Evolutionary conservation across 106 monocot species (phyloP).

Genomic region (Dioscorea alata): DNA sequence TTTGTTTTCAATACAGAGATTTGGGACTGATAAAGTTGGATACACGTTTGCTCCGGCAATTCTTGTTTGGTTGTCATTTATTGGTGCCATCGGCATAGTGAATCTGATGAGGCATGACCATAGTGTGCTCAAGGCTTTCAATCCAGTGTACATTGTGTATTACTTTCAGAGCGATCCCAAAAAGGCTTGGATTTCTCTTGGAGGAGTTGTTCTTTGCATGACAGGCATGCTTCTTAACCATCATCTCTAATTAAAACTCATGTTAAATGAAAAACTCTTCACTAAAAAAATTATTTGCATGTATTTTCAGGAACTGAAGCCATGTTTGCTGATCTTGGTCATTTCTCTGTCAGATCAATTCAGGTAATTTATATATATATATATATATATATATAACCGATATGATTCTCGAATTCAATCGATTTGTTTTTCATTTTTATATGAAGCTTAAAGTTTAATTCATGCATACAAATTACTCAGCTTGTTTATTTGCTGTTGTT

Average conservation of each 20-base stretch:
- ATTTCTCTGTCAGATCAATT: slow-evolving; percentile 72
- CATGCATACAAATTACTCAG: too few species aligned
- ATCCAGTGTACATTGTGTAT: slow-evolving; percentile 43
- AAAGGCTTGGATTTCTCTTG: slow-evolving; percentile 69
- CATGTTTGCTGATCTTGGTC: slow-evolving; percentile 81
- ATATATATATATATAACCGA: too few species aligned
- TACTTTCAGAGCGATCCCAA: slow-evolving; percentile 61
- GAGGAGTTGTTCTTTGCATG: slow-evolving; percentile 79
- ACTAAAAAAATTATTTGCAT: background rate
- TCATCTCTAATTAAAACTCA: background rate
- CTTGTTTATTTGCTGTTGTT: background rate
- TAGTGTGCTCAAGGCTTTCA: slow-evolving; percentile 54
- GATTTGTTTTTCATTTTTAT: too few species aligned
- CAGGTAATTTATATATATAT: slow-evolving; percentile 25
- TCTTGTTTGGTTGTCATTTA: slow-evolving; percentile 50
- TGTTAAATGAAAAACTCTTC: background rate
- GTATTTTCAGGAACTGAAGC: slow-evolving; percentile 56
- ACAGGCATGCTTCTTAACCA: slow-evolving; percentile 33
- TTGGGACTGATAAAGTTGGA: slow-evolving; percentile 71
- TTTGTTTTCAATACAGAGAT: slow-evolving; percentile 54
- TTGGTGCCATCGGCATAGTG: slow-evolving; percentile 43
- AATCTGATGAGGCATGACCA: slow-evolving; percentile 50
- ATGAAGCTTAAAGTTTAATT: too few species aligned
- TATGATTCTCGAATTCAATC: too few species aligned
- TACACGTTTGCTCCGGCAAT: slow-evolving; percentile 57